phyloP scores from a whole-genome alignment of 2,329 filamentous ascomycete species.

The Cylindrodendrum hubeiense region DNA sequence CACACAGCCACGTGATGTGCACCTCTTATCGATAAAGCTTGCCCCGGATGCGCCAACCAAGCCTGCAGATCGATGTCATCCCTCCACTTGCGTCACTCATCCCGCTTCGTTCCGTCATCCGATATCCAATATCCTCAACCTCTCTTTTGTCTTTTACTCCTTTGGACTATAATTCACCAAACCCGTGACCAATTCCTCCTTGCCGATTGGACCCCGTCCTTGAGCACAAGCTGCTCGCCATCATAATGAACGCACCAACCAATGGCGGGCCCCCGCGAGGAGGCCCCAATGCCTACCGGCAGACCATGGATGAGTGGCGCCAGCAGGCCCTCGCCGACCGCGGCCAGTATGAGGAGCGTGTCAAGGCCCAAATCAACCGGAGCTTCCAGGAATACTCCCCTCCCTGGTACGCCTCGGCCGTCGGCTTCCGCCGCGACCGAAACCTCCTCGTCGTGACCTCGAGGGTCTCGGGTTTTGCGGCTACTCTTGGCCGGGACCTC shows the following conservation, averaged over 20 bases:
- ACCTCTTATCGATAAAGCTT: constrained; percentile 46
- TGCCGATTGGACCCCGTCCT: constrained; percentile 8
- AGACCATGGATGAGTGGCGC: constrained; percentile 49
- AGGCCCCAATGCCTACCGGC: constrained; percentile 41
- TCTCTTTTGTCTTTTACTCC: background rate
- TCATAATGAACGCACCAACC: constrained; percentile 35
- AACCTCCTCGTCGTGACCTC: constrained; percentile 47
- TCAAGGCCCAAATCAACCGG: constrained; percentile 48
- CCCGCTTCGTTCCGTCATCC: constrained; percentile 35
- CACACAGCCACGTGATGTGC: constrained; percentile 39
- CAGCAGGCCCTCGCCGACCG: constrained; percentile 44
- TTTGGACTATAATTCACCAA: background rate
- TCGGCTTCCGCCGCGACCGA: constrained; percentile 44
- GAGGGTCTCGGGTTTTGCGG: constrained; percentile 45
- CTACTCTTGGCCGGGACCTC: constrained; percentile 47
- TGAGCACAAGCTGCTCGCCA: background rate
- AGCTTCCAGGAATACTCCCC: constrained; percentile 49
- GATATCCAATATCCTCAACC: constrained; percentile 29
- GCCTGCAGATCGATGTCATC: constrained; percentile 34
- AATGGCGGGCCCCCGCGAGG: constrained; percentile 26
- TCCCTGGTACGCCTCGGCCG: constrained; percentile 48
- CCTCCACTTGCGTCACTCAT: constrained; percentile 41
- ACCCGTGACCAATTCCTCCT: background rate
- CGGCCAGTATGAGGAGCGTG: constrained; percentile 45
- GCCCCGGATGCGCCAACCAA: constrained; percentile 6